Percentiles rank a stretch among this genome's conserved stretches.
phyloP scores from a whole-genome alignment of 2,329 filamentous ascomycete genomes.

The Amylocarpus encephaloides region DNA sequence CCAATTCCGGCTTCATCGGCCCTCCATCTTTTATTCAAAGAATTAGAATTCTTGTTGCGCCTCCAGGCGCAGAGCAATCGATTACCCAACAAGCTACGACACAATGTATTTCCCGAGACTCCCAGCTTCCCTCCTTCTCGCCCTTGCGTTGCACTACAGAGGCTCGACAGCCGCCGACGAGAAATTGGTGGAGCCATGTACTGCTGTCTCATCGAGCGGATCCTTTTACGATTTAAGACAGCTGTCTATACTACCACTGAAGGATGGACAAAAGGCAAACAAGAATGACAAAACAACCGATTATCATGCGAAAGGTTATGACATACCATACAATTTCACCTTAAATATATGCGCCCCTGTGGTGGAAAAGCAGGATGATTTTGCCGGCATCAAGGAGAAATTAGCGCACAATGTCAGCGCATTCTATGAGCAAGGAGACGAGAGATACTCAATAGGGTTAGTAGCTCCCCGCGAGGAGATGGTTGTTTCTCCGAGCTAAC shows the following conservation, averaged over 20 bases:
- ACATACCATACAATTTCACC: constrained; percentile 76
- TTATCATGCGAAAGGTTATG: constrained; percentile 63
- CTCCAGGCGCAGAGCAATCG: constrained; percentile 18
- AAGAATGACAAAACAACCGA: constrained; percentile 53
- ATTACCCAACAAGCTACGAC: not conserved
- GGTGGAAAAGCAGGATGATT: constrained; percentile 56
- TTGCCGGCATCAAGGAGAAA: constrained; percentile 56
- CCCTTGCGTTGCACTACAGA: constrained; percentile 23
- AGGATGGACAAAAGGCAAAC: constrained; percentile 33
- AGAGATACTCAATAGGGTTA: constrained; percentile 70
- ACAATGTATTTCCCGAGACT: constrained; percentile 26
- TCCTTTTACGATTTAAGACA: constrained; percentile 31
- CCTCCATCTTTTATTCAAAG: not conserved
- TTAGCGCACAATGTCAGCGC: constrained; percentile 71
- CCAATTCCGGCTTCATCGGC: not conserved
- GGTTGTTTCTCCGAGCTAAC: constrained; percentile 12
- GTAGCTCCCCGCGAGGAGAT: constrained; percentile 28
- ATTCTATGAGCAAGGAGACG: constrained; percentile 61
- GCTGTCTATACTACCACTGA: constrained; percentile 23
- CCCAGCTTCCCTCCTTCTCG: constrained; percentile 22
- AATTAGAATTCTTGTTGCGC: constrained; percentile 14
- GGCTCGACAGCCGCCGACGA: constrained; percentile 22
- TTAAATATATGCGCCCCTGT: constrained; percentile 75
- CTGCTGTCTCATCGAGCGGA: constrained; percentile 26
- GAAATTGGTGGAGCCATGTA: constrained; percentile 28